Evolutionary conservation across 176 grass and related monocot genomes (phyloP), one percentile per base, ranked within the genome.

Genomic region (Triticum urartu): DNA sequence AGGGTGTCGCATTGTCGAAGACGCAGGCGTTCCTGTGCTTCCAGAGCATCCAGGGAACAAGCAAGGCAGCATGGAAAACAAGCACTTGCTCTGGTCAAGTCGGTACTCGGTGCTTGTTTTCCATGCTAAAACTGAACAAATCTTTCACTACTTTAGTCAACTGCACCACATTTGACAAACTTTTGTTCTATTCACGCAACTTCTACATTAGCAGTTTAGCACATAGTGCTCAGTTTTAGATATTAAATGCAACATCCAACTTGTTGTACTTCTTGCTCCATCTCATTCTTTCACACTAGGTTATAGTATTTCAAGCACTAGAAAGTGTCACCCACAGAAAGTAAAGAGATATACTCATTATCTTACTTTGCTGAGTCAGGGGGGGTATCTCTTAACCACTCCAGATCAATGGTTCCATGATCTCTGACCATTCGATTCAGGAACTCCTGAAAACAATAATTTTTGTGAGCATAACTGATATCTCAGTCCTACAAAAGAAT

Each of bases 331-430:
- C 54, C 22, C 64, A 69, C 32, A 79, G 48, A 64, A 60, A 79
- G 48, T 82, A 33, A 80, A 79, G 52, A 68, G 71, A 79, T 54
- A 14, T 79, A 68, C 61, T 88, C n/a, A 78, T 21, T 35, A 68
- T 90, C 93, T 91, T 96, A 98, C 97, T 93, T 98, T 71, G 90
- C 92, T 88, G 91, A 84, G 52, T 91, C 87, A 77, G 89, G 90
- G 35, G 90, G 86, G 34, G 88, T 56, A 56, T 94, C 79, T 82
- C 94, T 92, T 82, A 98, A 67, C 97, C 97, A 98, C 72, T 98
- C 97, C 77, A 98, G 97, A 88, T 98, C 92, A 81, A 98, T 91
- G 80, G 90, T 94, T 65, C 94, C 97, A 75, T 98, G 97, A 86
- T 98, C 94, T 88, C 67, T 92, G 34, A 94, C 89, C 80, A 98